Percentiles rank a stretch among this genome's conserved stretches.
These are phyloP conservation scores for Solanum sitiens DNA, from an alignment of 257 asterid genomes.

Conservation along the genomic window DNA sequence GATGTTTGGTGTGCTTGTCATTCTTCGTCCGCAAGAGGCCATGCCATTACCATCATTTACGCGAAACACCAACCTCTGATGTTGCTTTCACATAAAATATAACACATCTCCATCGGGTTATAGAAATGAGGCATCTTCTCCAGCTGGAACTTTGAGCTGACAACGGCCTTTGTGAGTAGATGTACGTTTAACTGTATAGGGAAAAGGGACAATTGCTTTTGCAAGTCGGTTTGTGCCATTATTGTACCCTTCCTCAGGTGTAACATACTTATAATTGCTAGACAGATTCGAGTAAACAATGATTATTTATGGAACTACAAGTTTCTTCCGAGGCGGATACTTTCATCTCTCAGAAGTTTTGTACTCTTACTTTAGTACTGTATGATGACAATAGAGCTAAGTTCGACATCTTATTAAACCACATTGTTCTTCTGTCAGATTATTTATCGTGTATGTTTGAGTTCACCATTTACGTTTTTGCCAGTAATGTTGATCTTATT, in stretches of 20 bases:
- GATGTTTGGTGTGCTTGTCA: slow-evolving; percentile 79
- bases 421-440: background rate
- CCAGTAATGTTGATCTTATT: background rate
- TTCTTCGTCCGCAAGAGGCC: slow-evolving; percentile 86
- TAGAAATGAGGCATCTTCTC: background rate
- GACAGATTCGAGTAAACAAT: background rate
- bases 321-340: background rate
- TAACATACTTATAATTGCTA: background rate
- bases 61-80: slow-evolving; percentile 74
- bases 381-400: background rate
- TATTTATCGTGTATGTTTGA: background rate
- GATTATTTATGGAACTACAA: background rate
- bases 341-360: background rate
- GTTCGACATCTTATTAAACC: background rate
- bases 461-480: background rate
- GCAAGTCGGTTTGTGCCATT: background rate
- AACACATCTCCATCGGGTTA: background rate
- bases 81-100: background rate
- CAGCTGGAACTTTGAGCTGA: background rate
- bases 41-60: slow-evolving; percentile 97
- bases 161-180: background rate
- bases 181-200: background rate
- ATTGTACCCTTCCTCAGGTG: background rate
- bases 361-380: background rate
- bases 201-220: background rate